Base-by-base conservation (phyloP, 2,329 filamentous ascomycete species). In the Venturia oleaginea region DNA sequence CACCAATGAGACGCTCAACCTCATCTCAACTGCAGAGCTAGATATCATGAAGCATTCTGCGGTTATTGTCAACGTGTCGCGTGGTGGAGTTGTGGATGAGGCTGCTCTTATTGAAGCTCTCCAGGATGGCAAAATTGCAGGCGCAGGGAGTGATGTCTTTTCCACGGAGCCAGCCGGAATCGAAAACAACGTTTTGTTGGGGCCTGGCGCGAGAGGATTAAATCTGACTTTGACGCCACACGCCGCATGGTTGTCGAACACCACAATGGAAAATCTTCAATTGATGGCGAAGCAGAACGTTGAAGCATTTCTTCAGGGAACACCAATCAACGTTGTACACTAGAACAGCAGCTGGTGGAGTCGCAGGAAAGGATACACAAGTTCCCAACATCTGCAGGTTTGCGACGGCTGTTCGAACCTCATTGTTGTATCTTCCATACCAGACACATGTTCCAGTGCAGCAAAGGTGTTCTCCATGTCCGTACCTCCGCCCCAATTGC, bases 151-250 rank as follows among this genome's bases (percentile, higher is more conserved):
- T 1, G 81, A 83, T 71, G 81, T 83, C 8, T 80, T 81, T 63
- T 70, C 73, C 51, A 72, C 73, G 30, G 81, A 84, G 67, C 81
- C 81, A 22, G 76, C 74, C 3, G 77, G 74, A 0, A 76, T 74
- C 46, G 73, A 76, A 17, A 78, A 75, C 6, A 75, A 77, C 0
- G 27, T 24, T 22, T 70, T 83, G 57, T 68, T 82, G 30, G 69
- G 72, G 7, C 72, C 78, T n/a, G 78, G 79, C 22, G 73, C 73
- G 2, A 72, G 75, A 61, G 74, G 76, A 24, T 75, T 82, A 15
- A 83, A 83, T 66, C 70, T 85, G 66, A 77, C 81, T 0, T 68
- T 82, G 48, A 81, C 76, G 59, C 81, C 81, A 22, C 82, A 85
- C 72, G 66, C 83, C 46, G 82, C 83, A 0, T 84, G 82, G 82